Evolutionary conservation across 2,329 filamentous ascomycete species (phyloP), one percentile per base, ranked within the genome.

Genomic region (Seiridium cupressi): DNA sequence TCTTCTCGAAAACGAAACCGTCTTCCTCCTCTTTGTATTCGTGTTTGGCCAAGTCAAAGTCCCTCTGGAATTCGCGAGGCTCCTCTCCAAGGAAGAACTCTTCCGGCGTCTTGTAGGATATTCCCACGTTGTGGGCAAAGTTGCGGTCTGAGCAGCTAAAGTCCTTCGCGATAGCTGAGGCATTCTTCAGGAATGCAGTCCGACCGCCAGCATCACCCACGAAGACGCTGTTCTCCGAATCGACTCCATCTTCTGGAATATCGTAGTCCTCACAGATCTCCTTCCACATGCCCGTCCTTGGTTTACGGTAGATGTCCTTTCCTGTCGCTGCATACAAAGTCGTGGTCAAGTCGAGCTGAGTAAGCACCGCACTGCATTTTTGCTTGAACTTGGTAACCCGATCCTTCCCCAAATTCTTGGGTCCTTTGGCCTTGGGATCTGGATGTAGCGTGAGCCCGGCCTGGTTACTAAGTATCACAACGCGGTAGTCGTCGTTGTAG

Each of bases 381-480:
- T 87, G 81, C 73, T 97, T 98, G 79, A 96, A 97, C n/a, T 88
- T 88, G 5, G 79, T 74, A 3, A 95, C 79, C 63, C 90, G 88
- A 60, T 88, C 88, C 61, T 87, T 87, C 66, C 67, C 13, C 61
- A 66, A 46, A 68, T 88, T 83, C 66, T 90, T 91, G 4, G 89
- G 79, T 0, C 68, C 75, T 62, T 84, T 84, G 2, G 80, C 79
- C 68, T 93, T 95, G n/a, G 88, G 77, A 57, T 92, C 86, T 18
- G 85, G 83, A 63, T 90, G 90, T 2, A 98, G 78, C 13, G 84
- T 89, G 49, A 99, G 81, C 11, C 90, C 92, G 55, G 83, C 93
- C 74, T 99, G 95, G 73, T 99, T 99, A 63, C 91, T 96, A 55
- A 99, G 76, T 53, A 98, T 85, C 18, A 92, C 84, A 10, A 98